Percentiles rank a stretch among this genome's conserved stretches.
Conservation (phyloP, 2,329 filamentous ascomycete species). For the Ophiocordyceps robertsii region DNA sequence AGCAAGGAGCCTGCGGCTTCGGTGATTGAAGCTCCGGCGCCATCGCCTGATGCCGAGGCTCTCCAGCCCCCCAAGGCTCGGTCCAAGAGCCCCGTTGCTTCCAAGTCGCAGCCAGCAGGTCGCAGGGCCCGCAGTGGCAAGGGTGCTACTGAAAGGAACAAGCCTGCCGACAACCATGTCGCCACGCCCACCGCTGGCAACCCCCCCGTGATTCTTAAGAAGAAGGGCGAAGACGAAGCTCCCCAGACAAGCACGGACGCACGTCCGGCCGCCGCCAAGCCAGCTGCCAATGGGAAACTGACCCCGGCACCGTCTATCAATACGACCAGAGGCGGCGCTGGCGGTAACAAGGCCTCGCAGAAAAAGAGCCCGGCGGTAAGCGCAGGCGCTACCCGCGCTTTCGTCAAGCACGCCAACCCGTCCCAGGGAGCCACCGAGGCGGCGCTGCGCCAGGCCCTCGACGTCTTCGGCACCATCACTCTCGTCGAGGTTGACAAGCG, state of each 20-base stretch:
- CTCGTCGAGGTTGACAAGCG: slow-evolving; percentile 88
- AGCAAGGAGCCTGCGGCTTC: slow-evolving; percentile 17
- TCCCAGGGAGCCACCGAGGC: slow-evolving; percentile 86
- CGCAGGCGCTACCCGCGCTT: slow-evolving; percentile 48
- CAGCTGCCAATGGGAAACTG: slow-evolving; percentile 7
- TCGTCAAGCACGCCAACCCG: slow-evolving; percentile 72
- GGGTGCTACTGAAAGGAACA: slow-evolving; percentile 23
- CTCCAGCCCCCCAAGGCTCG: slow-evolving; percentile 10
- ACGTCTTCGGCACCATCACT: slow-evolving; percentile 58
- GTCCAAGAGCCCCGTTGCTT: slow-evolving; percentile 7
- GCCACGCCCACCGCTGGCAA: slow-evolving; percentile 12
- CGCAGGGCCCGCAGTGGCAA: slow-evolving; percentile 22
- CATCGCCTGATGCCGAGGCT: slow-evolving; percentile 7
- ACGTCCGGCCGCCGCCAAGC: slow-evolving; percentile 3
- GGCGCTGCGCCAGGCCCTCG: slow-evolving; percentile 60
- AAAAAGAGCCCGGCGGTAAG: slow-evolving; percentile 18
- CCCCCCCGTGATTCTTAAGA: slow-evolving; percentile 27
- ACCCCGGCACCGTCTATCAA: slow-evolving; percentile 7
- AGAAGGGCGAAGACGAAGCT: slow-evolving; percentile 21
- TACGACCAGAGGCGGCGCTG: slow-evolving; percentile 8
- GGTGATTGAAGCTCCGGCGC: slow-evolving; percentile 9
- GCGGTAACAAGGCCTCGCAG: slow-evolving; percentile 15
- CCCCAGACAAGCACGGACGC: slow-evolving; percentile 6
- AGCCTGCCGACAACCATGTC: slow-evolving; percentile 17
- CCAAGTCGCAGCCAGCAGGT: slow-evolving; percentile 14